Conservation (phyloP, 495 filamentous ascomycete genomes). For the Podospora anserina region DNA sequence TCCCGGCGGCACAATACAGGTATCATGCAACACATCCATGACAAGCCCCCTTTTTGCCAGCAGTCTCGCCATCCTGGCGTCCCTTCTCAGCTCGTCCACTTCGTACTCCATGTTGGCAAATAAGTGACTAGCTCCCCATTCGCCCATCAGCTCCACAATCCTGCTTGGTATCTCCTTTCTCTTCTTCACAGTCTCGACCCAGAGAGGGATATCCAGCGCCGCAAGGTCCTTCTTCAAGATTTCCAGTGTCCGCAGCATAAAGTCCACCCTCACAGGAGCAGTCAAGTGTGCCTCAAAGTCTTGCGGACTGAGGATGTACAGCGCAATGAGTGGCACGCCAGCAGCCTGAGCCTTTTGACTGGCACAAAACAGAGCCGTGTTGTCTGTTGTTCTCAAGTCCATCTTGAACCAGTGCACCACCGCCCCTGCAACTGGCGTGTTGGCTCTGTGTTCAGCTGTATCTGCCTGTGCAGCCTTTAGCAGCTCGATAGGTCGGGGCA, state of each 20-base stretch:
- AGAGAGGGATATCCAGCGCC: slow-evolving; percentile 73
- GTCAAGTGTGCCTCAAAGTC: slow-evolving; percentile 81
- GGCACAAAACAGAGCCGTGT: slow-evolving; percentile 67
- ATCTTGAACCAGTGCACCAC: slow-evolving; percentile 93
- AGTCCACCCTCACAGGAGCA: slow-evolving; percentile 71
- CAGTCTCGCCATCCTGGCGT: slow-evolving; percentile 60
- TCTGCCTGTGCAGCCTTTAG: slow-evolving; percentile 54
- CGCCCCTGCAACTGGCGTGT: slow-evolving; percentile 52
- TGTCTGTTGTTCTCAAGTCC: slow-evolving; percentile 72
- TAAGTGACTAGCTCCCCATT: slow-evolving; percentile 73
- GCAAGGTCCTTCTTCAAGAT: slow-evolving; percentile 64
- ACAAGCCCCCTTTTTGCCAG: slow-evolving; percentile 59
- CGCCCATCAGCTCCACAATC: slow-evolving; percentile 64
- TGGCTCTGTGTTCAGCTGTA: slow-evolving; percentile 44
- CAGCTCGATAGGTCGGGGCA: slow-evolving; percentile 67
- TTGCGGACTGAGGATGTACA: slow-evolving; percentile 82
- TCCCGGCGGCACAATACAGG: slow-evolving; percentile 76
- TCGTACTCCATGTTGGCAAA: slow-evolving; percentile 76
- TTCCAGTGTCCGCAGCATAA: slow-evolving; percentile 66
- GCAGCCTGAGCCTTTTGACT: slow-evolving; percentile 61
- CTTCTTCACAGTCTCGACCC: slow-evolving; percentile 67
- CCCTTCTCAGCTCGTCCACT: slow-evolving; percentile 71
- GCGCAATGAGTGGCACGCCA: slow-evolving; percentile 64
- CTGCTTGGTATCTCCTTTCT: slow-evolving; percentile 59
- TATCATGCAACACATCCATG: slow-evolving; percentile 69